Evolutionary conservation across 2,329 filamentous ascomycete genomes (phyloP).

Genomic region (Microcera coccophila): DNA sequence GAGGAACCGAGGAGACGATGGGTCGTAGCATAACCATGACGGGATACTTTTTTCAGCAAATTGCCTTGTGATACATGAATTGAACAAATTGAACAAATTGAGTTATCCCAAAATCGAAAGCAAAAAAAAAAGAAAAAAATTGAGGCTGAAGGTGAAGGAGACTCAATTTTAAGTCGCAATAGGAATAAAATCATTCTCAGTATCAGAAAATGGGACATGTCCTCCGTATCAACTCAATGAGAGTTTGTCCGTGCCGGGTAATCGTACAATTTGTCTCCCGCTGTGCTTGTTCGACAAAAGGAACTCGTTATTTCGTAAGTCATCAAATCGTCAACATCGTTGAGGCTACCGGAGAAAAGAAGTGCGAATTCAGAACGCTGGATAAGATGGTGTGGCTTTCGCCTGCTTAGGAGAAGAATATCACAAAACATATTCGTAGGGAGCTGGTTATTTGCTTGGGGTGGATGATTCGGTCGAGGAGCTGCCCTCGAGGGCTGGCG

Average conservation of each 20-base stretch:
- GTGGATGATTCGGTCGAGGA: neutral
- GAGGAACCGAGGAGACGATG: constrained; percentile 15
- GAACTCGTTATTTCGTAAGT: constrained; percentile 24
- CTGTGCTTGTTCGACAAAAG: constrained; percentile 15
- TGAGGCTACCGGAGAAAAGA: neutral
- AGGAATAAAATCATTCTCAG: constrained; percentile 14
- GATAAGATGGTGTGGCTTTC: neutral
- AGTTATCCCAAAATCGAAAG: constrained; percentile 22
- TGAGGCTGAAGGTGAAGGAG: constrained; percentile 6
- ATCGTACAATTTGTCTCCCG: constrained; percentile 24
- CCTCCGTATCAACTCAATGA: constrained; percentile 12
- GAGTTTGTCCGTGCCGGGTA: constrained; percentile 7
- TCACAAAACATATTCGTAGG: no score
- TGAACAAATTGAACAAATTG: constrained; percentile 21
- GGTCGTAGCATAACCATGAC: constrained; percentile 13
- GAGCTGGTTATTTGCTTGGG: no score
- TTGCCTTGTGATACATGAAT: constrained; percentile 8
- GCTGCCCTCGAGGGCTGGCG: constrained; percentile 13
- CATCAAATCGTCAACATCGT: constrained; percentile 17
- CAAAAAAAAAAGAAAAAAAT: constrained; percentile 9
- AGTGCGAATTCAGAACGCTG: neutral
- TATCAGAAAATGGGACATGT: constrained; percentile 7
- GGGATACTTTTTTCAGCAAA: constrained; percentile 23
- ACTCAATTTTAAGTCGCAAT: constrained; percentile 14
- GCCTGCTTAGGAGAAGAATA: no score